These are phyloP conservation scores for Parathielavia appendiculata DNA, from an alignment of 495 filamentous ascomycete genomes.

Conservation along the genomic window DNA sequence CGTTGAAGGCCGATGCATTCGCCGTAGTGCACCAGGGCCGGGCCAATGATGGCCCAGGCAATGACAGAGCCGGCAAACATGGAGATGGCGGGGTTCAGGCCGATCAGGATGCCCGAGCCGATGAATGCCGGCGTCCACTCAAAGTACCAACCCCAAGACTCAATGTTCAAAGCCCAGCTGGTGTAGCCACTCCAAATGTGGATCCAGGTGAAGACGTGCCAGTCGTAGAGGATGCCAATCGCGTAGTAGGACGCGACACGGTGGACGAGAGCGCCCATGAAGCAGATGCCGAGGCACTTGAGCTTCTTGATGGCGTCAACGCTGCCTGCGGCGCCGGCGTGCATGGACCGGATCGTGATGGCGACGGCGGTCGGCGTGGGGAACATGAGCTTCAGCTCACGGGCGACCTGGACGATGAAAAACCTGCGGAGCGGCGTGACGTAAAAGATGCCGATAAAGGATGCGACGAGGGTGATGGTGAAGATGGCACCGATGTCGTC, in stretches of 20 bases:
- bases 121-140: conserved; percentile 65
- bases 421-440: conserved; percentile 63
- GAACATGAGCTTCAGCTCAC: conserved; percentile 59
- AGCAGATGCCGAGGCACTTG: conserved; percentile 50
- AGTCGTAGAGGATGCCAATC: conserved; percentile 60
- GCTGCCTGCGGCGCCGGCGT: conserved; percentile 49
- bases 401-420: conserved; percentile 61
- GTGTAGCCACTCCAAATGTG: conserved; percentile 56
- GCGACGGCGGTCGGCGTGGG: conserved; percentile 61
- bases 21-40: conserved; percentile 53
- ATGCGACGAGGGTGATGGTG: conserved; percentile 56
- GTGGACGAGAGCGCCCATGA: conserved; percentile 45
- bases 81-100: conserved; percentile 59
- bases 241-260: conserved; percentile 58
- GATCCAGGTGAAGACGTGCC: conserved; percentile 62
- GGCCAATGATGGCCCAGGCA: conserved; percentile 63
- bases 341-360: conserved; percentile 61
- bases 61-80: conserved; percentile 56
- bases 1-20: conserved; percentile 44
- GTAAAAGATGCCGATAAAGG: conserved; percentile 66
- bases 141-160: conserved; percentile 62
- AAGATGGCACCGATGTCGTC: conserved; percentile 55
- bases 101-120: conserved; percentile 60
- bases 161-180: conserved; percentile 52
- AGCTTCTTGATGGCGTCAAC: conserved; percentile 55